Conservation (phyloP, 352 stramenopile species). For the Phytophthora sansomeana region DNA sequence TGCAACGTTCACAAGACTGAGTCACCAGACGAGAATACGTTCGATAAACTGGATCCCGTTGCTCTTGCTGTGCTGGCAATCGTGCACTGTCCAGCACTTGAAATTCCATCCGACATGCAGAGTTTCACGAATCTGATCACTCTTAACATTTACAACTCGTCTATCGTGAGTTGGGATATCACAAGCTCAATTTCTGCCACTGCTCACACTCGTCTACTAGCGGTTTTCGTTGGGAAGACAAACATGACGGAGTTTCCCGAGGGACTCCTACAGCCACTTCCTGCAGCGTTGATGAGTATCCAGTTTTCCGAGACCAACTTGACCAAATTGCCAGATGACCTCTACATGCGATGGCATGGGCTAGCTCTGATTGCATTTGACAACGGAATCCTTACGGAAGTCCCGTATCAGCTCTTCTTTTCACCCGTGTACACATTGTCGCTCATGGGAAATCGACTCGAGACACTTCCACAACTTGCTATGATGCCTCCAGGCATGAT, state of each 20-base stretch:
- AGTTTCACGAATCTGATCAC: constrained; percentile 15
- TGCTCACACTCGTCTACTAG: constrained; percentile 10
- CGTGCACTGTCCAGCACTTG: constrained; percentile 6
- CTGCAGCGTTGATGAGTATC: constrained; percentile 12
- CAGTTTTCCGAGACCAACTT: constrained; percentile 35
- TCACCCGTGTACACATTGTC: constrained; percentile 16
- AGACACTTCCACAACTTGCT: constrained; percentile 19
- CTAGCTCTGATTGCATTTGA: constrained; percentile 22
- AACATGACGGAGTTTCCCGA: constrained; percentile 20
- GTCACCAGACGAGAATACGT: not conserved
- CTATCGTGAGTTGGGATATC: constrained; percentile 19
- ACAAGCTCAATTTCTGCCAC: constrained; percentile 26
- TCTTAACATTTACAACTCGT: constrained; percentile 29
- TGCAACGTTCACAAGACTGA: not conserved
- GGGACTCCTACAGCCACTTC: constrained; percentile 18
- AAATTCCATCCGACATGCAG: constrained; percentile 19
- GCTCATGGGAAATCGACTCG: constrained; percentile 15
- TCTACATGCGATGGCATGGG: constrained; percentile 21
- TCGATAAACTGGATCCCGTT: not conserved
- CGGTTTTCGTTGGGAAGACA: constrained; percentile 19
- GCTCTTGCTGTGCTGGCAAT: not conserved
- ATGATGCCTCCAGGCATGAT: constrained; percentile 35
- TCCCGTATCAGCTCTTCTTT: constrained; percentile 35
- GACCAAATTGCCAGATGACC: constrained; percentile 6
- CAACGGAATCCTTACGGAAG: constrained; percentile 21